Evolutionary conservation across 176 grass and related monocot genomes (phyloP), one percentile per base, ranked within the genome.

Genomic region (Stipa capillata): DNA sequence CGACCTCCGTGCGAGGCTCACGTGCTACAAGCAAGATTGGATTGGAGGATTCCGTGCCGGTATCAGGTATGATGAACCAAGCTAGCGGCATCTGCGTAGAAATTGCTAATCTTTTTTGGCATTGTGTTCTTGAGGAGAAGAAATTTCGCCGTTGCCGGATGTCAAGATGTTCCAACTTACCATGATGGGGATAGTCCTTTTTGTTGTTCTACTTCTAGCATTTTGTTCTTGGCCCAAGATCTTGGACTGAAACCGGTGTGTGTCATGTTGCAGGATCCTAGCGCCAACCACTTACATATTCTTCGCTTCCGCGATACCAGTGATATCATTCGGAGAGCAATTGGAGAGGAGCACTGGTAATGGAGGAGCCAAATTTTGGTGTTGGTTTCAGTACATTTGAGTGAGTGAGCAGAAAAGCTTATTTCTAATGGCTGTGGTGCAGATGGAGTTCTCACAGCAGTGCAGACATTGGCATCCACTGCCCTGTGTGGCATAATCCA

Each of bases 251-350:
- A 47, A 43, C n/a, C 76, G 21, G 0, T 27, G 15, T 79, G 27
- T 25, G 27, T 8, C 20, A 14, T 69, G 37, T 83, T 76, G 73
- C 67, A 98, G 97, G 83, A 96, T 99, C 68, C 77, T 99, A 8
- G 97, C 97, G 70, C 97, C 97, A 0, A 99, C 97, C 16, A 99
- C 97, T 8, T 99, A 99, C 80, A 99, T 99, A 85, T 99, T 99
- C 88, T 99, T 99, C 71, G 92, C 97, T 6, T 99, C 97, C 0
- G 97, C 97, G 34, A 99, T 99, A 77, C 97, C 97, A 5, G 97
- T 99, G 64, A 99, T 99, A 83, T 99, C 97, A 11, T 99, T 99
- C 25, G 97, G 97, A 13, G 97, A 99, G 75, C 97, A 99, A 41
- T 57, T 99, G 80, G 92, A 99, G 79, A 89, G 97, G 74, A 93